Evolutionary conservation across 352 stramenopile species (phyloP).

Genomic region (Globisporangium okanoganense): DNA sequence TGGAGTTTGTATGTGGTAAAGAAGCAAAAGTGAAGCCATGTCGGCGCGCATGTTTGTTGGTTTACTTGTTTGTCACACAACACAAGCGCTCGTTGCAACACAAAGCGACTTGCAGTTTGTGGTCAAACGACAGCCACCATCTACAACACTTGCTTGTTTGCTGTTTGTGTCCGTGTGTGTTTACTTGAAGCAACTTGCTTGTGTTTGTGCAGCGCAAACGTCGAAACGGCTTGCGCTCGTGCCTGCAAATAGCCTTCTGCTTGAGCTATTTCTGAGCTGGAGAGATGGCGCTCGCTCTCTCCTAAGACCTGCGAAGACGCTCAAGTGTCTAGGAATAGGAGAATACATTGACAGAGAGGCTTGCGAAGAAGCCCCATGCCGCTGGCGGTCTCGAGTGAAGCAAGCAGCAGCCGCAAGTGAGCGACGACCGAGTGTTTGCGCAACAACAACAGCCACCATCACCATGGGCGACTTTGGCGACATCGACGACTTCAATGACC

Average conservation of each 20-base stretch:
- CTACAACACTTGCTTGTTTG: neutral
- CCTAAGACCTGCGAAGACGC: neutral
- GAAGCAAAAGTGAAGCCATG: slow-evolving; percentile 4
- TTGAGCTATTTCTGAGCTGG: neutral
- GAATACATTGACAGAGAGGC: neutral
- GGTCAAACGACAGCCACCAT: neutral
- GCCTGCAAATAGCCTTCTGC: neutral
- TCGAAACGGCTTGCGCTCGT: neutral
- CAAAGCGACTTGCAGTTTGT: neutral
- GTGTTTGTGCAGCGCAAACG: neutral
- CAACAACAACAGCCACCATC: neutral
- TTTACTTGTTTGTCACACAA: neutral
- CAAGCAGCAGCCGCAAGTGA: neutral
- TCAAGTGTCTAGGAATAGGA: slow-evolving; percentile 5
- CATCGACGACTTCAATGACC: slow-evolving; percentile 79
- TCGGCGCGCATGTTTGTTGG: no score
- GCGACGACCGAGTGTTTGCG: neutral
- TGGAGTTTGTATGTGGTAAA: neutral
- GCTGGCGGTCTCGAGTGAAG: neutral
- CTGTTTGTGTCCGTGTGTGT: neutral
- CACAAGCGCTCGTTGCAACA: no score
- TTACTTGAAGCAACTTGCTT: neutral
- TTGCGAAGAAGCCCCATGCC: neutral
- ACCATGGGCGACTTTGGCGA: slow-evolving; percentile 70
- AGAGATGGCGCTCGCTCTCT: neutral